Base-by-base conservation (phyloP, 257 asterid genomes). In the Jacaranda mimosifolia region DNA sequence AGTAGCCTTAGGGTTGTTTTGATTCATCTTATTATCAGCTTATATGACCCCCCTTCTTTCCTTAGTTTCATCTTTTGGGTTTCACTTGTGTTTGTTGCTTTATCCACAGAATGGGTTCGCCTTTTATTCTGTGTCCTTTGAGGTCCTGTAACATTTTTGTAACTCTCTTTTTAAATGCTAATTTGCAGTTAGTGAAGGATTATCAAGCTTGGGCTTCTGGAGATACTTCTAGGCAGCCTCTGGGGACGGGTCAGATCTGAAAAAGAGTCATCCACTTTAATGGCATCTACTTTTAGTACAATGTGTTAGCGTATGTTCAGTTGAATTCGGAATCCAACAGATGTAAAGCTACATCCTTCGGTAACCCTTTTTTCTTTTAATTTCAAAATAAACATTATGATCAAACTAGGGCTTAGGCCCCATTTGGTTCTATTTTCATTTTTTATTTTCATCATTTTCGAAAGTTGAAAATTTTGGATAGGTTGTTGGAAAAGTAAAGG, bases 201-300 rank as follows among this genome's bases (percentile, higher is more conserved):
- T 93, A 95, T 59, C 81, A 91, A 80, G 97, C 97, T 63, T 93
- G 99, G 99, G 98, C 98, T 64, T 85, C 98, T 7, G 99, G 99
- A 39, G 98, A 95, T 86, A 65, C 89, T 66, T 90, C 98, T 26
- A 89, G 99, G 86, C 97, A 90, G 87, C 94, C 99, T 74, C 93
- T 93, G 42, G 99, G 98, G 65, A 93, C 97, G 4, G 98, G 97
- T 70, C 81, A 91, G 86, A 91, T 95, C 77, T 93, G 79, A 89
- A 70, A 48, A 38, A 11, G 60, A 11, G 32, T 26, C 32, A 52
- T 71, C 67, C 35, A 15, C 63, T 59, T 57, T 63, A 11, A 11
- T 13, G 58, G 64, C 36, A 46, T 18, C 51, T 52, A 42, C 57
- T 63, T 39, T 79, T 59, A 43, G 11, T 74, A 12, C 56, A 58